phyloP scores from a whole-genome alignment of 768 basidiomycete species.

The Hirschioporus abietinus region DNA sequence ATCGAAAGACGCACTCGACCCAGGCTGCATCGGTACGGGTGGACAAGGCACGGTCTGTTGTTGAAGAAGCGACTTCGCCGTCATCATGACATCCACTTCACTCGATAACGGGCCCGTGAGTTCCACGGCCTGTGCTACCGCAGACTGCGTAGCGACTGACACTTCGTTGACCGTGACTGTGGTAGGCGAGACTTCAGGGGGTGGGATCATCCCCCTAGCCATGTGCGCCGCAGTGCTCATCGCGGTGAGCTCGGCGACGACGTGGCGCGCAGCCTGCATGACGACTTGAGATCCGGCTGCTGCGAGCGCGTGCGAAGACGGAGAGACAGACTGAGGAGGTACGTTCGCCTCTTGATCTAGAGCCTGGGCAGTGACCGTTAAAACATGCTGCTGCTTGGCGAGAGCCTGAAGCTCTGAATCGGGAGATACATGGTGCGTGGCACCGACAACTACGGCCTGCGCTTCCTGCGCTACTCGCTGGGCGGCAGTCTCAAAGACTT shows the following conservation, averaged over 20 bases:
- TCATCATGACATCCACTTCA: constrained; percentile 77
- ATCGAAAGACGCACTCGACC: constrained; percentile 22
- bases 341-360: constrained; percentile 66
- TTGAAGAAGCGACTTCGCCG: constrained; percentile 51
- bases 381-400: constrained; percentile 76
- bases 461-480: constrained; percentile 74
- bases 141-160: constrained; percentile 62
- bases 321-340: constrained; percentile 37
- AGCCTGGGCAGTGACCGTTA: constrained; percentile 66
- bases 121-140: constrained; percentile 79
- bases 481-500: constrained; percentile 71
- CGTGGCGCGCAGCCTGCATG: constrained; percentile 64
- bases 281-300: constrained; percentile 80
- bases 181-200: constrained; percentile 24
- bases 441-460: constrained; percentile 59
- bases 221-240: constrained; percentile 34
- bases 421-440: constrained; percentile 36
- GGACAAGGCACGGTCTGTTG: constrained; percentile 31
- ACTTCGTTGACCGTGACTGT: constrained; percentile 54
- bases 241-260: constrained; percentile 44
- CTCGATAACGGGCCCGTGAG: constrained; percentile 66
- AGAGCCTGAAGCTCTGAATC: constrained; percentile 56
- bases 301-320: constrained; percentile 52
- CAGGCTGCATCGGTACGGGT: constrained; percentile 24
- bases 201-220: constrained; percentile 31